phyloP scores from a whole-genome alignment of 768 basidiomycete species.

The Lenzites betulinus region DNA sequence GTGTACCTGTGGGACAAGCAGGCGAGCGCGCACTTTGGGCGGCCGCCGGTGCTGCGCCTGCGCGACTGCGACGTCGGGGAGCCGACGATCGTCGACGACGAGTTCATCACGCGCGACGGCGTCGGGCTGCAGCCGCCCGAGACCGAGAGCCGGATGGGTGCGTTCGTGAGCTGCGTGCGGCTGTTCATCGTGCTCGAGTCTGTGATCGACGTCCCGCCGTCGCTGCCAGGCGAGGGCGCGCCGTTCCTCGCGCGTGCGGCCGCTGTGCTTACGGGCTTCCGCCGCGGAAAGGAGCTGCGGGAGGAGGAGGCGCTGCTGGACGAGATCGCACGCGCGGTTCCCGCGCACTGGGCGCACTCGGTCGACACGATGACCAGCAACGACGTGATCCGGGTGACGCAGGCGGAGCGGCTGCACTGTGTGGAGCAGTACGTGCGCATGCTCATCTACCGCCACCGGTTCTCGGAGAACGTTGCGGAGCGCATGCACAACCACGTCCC shows the following conservation, averaged over 20 bases:
- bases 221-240: conserved; percentile 63
- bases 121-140: conserved; percentile 66
- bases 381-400: conserved; percentile 87
- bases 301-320: conserved; percentile 84
- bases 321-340: conserved; percentile 72
- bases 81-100: conserved; percentile 84
- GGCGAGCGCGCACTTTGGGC: conserved; percentile 83
- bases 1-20: conserved; percentile 98
- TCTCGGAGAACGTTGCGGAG: conserved; percentile 76
- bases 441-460: conserved; percentile 87
- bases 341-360: conserved; percentile 78
- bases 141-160: conserved; percentile 74
- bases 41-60: conserved; percentile 83
- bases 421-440: conserved; percentile 86
- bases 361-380: conserved; percentile 79
- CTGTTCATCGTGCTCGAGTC: conserved; percentile 89
- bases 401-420: conserved; percentile 84
- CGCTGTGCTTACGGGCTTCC: conserved; percentile 62
- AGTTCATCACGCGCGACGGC: conserved; percentile 78
- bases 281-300: conserved; percentile 62
- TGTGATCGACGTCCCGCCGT: conserved; percentile 80
- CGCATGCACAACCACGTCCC: conserved; percentile 48
- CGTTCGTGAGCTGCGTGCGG: conserved; percentile 75
- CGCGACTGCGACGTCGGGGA: conserved; percentile 93
- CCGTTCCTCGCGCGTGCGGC: conserved; percentile 80